A percentile compares a stretch with the other conserved stretches of the same genome.
These are phyloP conservation scores for Artemisia tridentata DNA, from an alignment of 129 eudicot genomes.

Conservation along the genomic window DNA sequence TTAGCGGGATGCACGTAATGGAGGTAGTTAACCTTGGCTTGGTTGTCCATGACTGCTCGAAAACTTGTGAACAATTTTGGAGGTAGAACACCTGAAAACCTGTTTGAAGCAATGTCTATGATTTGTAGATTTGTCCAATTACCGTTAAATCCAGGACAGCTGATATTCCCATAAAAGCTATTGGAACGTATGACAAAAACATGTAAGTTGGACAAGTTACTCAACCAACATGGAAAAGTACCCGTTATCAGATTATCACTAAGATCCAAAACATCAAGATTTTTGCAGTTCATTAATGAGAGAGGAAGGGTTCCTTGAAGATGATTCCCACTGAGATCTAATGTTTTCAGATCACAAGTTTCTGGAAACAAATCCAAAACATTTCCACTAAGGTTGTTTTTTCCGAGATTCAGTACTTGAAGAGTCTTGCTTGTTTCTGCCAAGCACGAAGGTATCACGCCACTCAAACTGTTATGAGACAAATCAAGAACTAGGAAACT, in stretches of 20 bases:
- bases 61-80: constrained; percentile 18
- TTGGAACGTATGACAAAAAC: constrained; percentile 33
- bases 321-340: constrained; percentile 39
- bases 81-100: constrained; percentile 27
- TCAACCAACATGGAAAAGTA: constrained; percentile 39
- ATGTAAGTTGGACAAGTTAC: constrained; percentile 12
- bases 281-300: constrained; percentile 39
- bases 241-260: constrained; percentile 32
- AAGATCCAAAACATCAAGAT: constrained; percentile 42
- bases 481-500: constrained; percentile 39
- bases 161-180: constrained; percentile 27
- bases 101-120: constrained; percentile 35
- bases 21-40: background rate
- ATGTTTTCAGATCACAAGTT: constrained; percentile 29
- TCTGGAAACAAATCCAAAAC: constrained; percentile 26
- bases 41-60: constrained; percentile 20
- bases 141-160: constrained; percentile 6
- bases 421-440: constrained; percentile 14
- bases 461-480: constrained; percentile 11
- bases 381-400: constrained; percentile 38
- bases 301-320: constrained; percentile 40
- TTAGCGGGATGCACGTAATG: background rate
- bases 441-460: background rate
- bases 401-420: constrained; percentile 37
- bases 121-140: constrained; percentile 29